Evolutionary conservation across 441 rosid genomes (phyloP).

Genomic region (Corymbia citriodora): DNA sequence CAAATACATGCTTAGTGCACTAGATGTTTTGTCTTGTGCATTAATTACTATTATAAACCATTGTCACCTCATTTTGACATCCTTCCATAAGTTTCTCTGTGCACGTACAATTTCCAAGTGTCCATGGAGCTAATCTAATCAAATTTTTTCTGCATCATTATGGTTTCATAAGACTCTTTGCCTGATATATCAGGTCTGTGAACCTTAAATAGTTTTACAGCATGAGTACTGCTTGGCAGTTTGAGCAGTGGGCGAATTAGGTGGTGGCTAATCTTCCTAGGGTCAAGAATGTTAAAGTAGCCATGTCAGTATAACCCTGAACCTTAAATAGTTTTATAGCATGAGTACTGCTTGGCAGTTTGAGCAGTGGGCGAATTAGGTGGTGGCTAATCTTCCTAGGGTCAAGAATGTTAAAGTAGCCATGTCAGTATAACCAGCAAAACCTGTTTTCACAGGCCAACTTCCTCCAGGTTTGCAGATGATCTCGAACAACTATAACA

Average conservation of each 20-base stretch:
- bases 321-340: not conserved
- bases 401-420: slow-evolving; percentile 66
- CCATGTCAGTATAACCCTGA: slow-evolving; percentile 39
- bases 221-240: slow-evolving; percentile 31
- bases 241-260: slow-evolving; percentile 79
- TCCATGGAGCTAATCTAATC: not conserved
- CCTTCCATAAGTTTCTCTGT: not conserved
- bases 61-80: not conserved
- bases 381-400: slow-evolving; percentile 73
- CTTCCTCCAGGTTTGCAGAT: slow-evolving; percentile 76
- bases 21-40: slow-evolving; percentile 22
- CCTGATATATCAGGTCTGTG: not conserved
- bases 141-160: not conserved
- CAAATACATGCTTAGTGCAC: slow-evolving; percentile 26
- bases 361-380: slow-evolving; percentile 75
- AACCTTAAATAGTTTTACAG: not conserved
- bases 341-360: slow-evolving; percentile 36
- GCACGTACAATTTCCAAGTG: not conserved
- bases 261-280: slow-evolving; percentile 71
- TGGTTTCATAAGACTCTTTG: not conserved
- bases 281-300: slow-evolving; percentile 77
- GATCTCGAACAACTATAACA: slow-evolving; percentile 74
- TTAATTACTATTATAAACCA: slow-evolving; percentile 9
- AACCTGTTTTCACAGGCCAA: slow-evolving; percentile 56
- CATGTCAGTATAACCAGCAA: slow-evolving; percentile 94